Evolutionary conservation across 306 rosid genomes (phyloP), one percentile per base, ranked within the genome.

Genomic region (Chamaecrista fasciculata): DNA sequence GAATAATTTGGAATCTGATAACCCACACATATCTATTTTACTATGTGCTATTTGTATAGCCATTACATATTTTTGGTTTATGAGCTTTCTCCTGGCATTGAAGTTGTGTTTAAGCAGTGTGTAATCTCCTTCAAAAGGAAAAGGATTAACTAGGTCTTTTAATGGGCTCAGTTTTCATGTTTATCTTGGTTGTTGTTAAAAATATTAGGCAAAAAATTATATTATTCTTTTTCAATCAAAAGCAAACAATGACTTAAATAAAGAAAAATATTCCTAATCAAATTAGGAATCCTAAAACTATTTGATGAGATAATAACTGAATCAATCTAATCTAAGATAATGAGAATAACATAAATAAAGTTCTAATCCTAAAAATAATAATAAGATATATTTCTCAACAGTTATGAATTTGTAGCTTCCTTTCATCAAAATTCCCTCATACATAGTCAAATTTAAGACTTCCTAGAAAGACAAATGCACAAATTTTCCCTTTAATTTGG

Each of bases 331-430:
- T n/a, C n/a, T n/a, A n/a, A n/a, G n/a, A n/a, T n/a, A n/a, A n/a
- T n/a, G n/a, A n/a, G n/a, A n/a, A n/a, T n/a, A n/a, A n/a, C n/a
- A n/a, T n/a, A n/a, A n/a, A n/a, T n/a, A n/a, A n/a, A n/a, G 37
- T 25, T 8, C 14, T 33, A 33, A 47, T 36, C 58, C n/a, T n/a
- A n/a, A n/a, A n/a, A n/a, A n/a, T n/a, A n/a, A n/a, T n/a, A n/a
- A n/a, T n/a, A n/a, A n/a, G n/a, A n/a, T n/a, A n/a, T n/a, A n/a
- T n/a, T n/a, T n/a, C n/a, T n/a, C n/a, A n/a, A n/a, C n/a, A n/a
- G n/a, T n/a, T n/a, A n/a, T n/a, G n/a, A n/a, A n/a, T n/a, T 79
- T 11, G 65, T 23, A 56, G 74, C 44, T 69, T 70, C 40, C 37
- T 25, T 34, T 69, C 62, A 57, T 64, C 18, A 31, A 67, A 67